phyloP scores from a whole-genome alignment of 768 basidiomycete genomes.

The Tephrocybe sp. region DNA sequence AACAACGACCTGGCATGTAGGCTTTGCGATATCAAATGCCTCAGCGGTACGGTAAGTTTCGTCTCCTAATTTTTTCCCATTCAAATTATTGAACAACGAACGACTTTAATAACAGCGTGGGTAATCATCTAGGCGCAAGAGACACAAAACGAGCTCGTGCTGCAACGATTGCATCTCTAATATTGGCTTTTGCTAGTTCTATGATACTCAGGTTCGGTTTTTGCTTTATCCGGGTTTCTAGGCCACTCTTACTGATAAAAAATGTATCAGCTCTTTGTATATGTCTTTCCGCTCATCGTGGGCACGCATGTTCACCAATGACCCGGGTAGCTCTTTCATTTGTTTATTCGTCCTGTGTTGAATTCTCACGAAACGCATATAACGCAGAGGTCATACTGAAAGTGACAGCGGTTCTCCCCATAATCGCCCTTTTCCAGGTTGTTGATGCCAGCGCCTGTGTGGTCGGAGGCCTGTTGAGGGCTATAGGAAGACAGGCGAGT shows the following conservation, averaged over 20 bases:
- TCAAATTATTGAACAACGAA: not conserved
- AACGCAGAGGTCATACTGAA: constrained; percentile 51
- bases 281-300: constrained; percentile 59
- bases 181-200: constrained; percentile 49
- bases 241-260: not conserved
- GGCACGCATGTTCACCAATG: constrained; percentile 73
- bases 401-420: constrained; percentile 66
- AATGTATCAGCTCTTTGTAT: constrained; percentile 44
- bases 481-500: constrained; percentile 69
- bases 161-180: constrained; percentile 51
- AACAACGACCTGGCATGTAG: constrained; percentile 78
- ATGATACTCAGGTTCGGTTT: not conserved
- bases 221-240: not conserved
- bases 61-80: not conserved
- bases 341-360: no score
- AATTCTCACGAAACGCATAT: not conserved
- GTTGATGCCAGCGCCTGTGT: constrained; percentile 74
- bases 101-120: constrained; percentile 8
- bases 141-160: constrained; percentile 6
- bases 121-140: constrained; percentile 11
- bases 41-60: constrained; percentile 71
- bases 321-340: constrained; percentile 55
- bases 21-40: constrained; percentile 79
- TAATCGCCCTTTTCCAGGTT: constrained; percentile 77
- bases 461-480: constrained; percentile 72